A percentile compares a stretch with the other conserved stretches of the same genome.
These are phyloP conservation scores for Hyaloperonospora brassicae DNA, from an alignment of 352 stramenopile genomes.

Conservation along the genomic window DNA sequence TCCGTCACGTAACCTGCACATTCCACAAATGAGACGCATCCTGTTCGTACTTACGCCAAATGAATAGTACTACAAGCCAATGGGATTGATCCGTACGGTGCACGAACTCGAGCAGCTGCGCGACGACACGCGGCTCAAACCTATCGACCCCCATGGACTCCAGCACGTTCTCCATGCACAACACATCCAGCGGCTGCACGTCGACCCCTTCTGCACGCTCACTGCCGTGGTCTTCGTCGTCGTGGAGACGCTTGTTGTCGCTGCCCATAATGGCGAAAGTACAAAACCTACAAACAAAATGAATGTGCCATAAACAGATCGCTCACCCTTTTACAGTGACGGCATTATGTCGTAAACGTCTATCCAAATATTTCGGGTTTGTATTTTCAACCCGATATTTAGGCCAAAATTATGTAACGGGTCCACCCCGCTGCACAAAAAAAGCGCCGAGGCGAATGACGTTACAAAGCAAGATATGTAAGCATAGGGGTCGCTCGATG, in stretches of 20 bases:
- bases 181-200: slow-evolving; percentile 49
- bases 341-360: too few relatives aligned
- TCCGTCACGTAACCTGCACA: slow-evolving; percentile 71
- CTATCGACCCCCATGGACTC: slow-evolving; percentile 77
- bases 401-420: too few relatives aligned
- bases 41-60: slow-evolving; percentile 1
- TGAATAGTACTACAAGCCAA: slow-evolving; percentile 2
- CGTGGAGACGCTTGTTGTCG: slow-evolving; percentile 34
- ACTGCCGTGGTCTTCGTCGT: slow-evolving; percentile 46
- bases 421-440: too few relatives aligned
- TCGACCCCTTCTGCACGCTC: slow-evolving; percentile 30
- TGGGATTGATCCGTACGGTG: slow-evolving; percentile 37
- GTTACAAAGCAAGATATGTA: too few relatives aligned
- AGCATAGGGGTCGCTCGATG: too few relatives aligned
- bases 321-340: too few relatives aligned
- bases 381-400: too few relatives aligned
- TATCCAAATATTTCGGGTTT: too few relatives aligned
- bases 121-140: slow-evolving; percentile 70
- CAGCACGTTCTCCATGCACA: slow-evolving; percentile 52
- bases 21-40: background rate
- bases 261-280: slow-evolving; percentile 29
- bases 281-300: too few relatives aligned
- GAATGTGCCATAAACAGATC: too few relatives aligned
- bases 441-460: too few relatives aligned
- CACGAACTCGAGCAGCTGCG: slow-evolving; percentile 77